These are phyloP conservation scores for Microstroma glucosiphilum DNA, from an alignment of 1,284 basidiomycete genomes.

Conservation along the genomic window DNA sequence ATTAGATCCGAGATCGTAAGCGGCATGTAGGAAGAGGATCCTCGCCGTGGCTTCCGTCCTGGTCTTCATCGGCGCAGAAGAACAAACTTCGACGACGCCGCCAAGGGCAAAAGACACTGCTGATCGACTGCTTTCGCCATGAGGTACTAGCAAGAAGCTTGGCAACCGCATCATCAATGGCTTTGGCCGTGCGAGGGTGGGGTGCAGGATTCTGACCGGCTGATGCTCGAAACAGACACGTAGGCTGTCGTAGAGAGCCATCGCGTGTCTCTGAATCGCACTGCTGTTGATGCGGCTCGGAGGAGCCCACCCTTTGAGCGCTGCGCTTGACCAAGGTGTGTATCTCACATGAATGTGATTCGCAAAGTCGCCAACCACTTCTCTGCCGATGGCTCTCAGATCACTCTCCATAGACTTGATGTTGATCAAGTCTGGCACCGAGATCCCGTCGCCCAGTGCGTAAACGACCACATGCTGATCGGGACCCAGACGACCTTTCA, in stretches of 20 bases:
- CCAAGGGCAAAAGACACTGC: background rate
- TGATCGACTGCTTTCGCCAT: slow-evolving; percentile 1
- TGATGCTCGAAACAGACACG: slow-evolving; percentile 4
- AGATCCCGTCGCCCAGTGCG: slow-evolving; percentile 3
- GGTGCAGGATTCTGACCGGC: slow-evolving; percentile 3
- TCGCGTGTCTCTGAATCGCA: slow-evolving; percentile 7
- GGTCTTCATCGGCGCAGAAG: background rate
- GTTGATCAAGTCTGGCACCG: background rate
- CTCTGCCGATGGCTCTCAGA: slow-evolving; percentile 1
- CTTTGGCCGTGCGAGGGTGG: background rate
- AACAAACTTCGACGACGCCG: background rate
- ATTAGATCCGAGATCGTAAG: slow-evolving; percentile 13
- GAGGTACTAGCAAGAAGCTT: slow-evolving; percentile 16
- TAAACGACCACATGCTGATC: slow-evolving; percentile 13
- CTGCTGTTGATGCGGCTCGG: background rate
- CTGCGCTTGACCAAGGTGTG: slow-evolving; percentile 3
- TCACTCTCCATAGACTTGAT: slow-evolving; percentile 9
- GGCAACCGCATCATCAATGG: slow-evolving; percentile 19
- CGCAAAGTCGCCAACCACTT: background rate
- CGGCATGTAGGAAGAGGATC: slow-evolving; percentile 25
- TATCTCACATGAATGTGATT: slow-evolving; percentile 10
- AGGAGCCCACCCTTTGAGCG: background rate
- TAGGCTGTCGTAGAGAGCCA: slow-evolving; percentile 12
- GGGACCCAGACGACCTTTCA: slow-evolving; percentile 2
- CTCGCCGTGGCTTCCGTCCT: slow-evolving; percentile 17